Evolutionary conservation across 2,329 filamentous ascomycete genomes (phyloP), one percentile per base, ranked within the genome.

Genomic region (Botrytis aclada): DNA sequence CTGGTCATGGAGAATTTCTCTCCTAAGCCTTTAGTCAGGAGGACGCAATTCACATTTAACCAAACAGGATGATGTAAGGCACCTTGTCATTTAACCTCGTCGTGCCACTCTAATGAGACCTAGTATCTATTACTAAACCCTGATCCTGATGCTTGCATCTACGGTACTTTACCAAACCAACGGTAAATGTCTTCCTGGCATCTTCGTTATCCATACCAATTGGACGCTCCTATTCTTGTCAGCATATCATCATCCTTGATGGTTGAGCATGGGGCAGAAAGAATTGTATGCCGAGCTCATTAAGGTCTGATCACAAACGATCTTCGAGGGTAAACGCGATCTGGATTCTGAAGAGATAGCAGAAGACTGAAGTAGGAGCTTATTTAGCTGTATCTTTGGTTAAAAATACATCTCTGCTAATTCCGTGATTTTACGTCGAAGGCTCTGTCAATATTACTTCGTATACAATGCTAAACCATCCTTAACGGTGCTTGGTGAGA

Each of bases 141-240:
- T 67, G 47, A 72, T 67, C 47, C 18, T 60, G 34, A 72, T 72
- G 70, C 70, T 66, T 66, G 70, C 70, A 43, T 71, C 47, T 64
- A 34, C 70, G 62, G 70, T 71, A 66, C 45, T 69, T 69, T 69
- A 72, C 70, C 70, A 72, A 47, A 47, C 70, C 70, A 51, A 72
- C 62, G 70, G 70, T 72, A 72, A 72, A 72, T 62, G 37, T 29
- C 62, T 67, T 69, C 62, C 62, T 43, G 54, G 51, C 62, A 62
- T 18, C n/a, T 29, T 65, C 45, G 51, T 37, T 41, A 72, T 69
- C 32, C 37, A 69, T 47, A 34, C 70, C 70, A 72, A 72, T 72
- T 51, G 70, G 70, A 60, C 51, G 39, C 25, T 67, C 62, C 32
- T 69, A 22, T 69, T 60, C 62, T 39, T 47, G 45, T 56, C 60